These are phyloP conservation scores for Calonectria pteridis DNA, from an alignment of 2,329 filamentous ascomycete species.

Conservation along the genomic window DNA sequence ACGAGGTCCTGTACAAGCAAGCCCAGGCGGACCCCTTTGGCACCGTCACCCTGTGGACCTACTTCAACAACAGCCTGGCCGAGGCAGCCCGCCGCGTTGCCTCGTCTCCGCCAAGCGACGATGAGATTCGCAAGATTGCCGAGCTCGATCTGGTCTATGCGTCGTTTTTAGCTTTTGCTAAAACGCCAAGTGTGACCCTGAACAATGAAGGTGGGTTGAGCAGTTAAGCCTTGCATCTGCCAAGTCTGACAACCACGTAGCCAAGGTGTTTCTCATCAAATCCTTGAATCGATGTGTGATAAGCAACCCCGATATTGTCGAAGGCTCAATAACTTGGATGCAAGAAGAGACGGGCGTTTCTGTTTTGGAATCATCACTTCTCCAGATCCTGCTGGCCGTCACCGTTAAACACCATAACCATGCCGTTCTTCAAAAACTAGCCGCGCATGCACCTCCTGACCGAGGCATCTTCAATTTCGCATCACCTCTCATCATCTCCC, in stretches of 20 bases:
- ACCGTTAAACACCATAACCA: conserved; percentile 26
- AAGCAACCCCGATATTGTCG: conserved; percentile 10
- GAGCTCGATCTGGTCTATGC: conserved; percentile 21
- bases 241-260: background rate
- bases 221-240: background rate
- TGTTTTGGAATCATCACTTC: conserved; percentile 2
- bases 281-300: conserved; percentile 22
- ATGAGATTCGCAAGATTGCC: background rate
- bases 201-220: background rate
- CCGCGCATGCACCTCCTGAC: background rate
- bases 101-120: background rate
- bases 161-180: background rate
- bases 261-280: conserved; percentile 11
- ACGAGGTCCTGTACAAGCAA: background rate
- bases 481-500: background rate
- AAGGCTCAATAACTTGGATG: conserved; percentile 15
- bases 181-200: background rate
- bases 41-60: conserved; percentile 23
- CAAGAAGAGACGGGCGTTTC: conserved; percentile 20
- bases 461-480: background rate
- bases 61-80: conserved; percentile 21
- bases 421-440: background rate
- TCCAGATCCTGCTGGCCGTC: conserved; percentile 18
- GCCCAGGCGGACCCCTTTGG: conserved; percentile 23
- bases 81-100: background rate